phyloP scores from a whole-genome alignment of 2,329 filamentous ascomycete species.

The Paecilomyces variotii region DNA sequence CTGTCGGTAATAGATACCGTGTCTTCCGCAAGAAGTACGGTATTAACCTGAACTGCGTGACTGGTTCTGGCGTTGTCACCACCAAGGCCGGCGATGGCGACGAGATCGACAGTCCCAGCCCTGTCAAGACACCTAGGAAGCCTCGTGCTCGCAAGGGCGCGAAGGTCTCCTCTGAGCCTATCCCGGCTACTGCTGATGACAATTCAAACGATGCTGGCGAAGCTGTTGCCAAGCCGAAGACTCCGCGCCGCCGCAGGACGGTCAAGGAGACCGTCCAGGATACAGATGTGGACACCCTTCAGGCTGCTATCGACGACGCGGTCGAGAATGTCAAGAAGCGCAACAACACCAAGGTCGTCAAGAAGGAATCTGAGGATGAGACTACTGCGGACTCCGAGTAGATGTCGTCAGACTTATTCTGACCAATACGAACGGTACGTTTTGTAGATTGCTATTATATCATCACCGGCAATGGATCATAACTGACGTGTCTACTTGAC shows the following conservation, averaged over 20 bases:
- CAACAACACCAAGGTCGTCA: neutral
- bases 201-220: neutral
- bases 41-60: slow-evolving; percentile 11
- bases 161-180: slow-evolving; percentile 10
- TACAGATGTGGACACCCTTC: neutral
- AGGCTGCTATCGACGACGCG: neutral
- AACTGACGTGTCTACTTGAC: neutral
- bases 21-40: slow-evolving; percentile 17
- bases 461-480: too few species aligned
- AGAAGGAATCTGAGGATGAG: neutral
- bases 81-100: neutral
- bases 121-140: slow-evolving; percentile 1
- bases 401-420: neutral
- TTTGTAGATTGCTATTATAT: neutral
- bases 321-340: neutral
- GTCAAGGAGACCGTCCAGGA: neutral
- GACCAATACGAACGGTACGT: neutral
- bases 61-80: neutral
- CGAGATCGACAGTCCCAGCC: neutral
- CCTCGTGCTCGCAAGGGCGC: slow-evolving; percentile 11
- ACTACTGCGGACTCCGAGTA: neutral
- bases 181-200: slow-evolving; percentile 8
- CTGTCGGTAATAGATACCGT: slow-evolving; percentile 20
- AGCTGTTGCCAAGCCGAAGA: neutral
- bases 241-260: neutral